These are phyloP conservation scores for Lodderomyces pseudojiufengensis DNA, from an alignment of 1,139 yeast genomes.

Conservation along the genomic window DNA sequence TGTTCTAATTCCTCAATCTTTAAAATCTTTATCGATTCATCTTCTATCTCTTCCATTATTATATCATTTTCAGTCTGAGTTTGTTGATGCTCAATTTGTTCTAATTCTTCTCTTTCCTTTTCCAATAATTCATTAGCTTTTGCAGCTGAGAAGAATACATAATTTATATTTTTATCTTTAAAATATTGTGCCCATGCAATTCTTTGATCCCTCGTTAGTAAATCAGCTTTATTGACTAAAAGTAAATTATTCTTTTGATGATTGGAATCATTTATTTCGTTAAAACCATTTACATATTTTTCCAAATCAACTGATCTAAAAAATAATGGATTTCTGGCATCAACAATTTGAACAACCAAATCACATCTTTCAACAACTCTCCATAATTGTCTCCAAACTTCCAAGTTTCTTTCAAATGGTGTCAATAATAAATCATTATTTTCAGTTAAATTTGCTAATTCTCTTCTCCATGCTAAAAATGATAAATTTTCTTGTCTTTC, in stretches of 20 bases:
- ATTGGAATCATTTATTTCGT: conserved; percentile 42
- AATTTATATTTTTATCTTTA: conserved; percentile 61
- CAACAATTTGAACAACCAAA: conserved; percentile 93
- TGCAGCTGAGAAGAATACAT: conserved; percentile 90
- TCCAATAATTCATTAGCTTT: conserved; percentile 72
- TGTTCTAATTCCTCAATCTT: conserved; percentile 82
- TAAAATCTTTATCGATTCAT: conserved; percentile 54
- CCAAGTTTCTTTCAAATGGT: conserved; percentile 95
- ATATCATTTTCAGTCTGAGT: conserved; percentile 18
- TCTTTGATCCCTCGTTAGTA: conserved; percentile 74
- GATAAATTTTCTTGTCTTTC: conserved; percentile 89
- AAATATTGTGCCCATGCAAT: conserved; percentile 85
- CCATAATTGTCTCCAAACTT: conserved; percentile 99
- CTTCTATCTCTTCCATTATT: conserved; percentile 8
- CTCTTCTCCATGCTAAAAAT: conserved; percentile 91
- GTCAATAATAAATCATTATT: conserved; percentile 79
- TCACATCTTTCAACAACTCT: conserved; percentile 96
- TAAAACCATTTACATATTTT: conserved; percentile 68
- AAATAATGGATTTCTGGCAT: conserved; percentile 89
- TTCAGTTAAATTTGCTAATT: conserved; percentile 81
- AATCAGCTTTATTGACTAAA: conserved; percentile 91
- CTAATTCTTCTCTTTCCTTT: conserved; percentile 46
- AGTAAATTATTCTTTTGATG: conserved; percentile 68
- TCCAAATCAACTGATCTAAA: conserved; percentile 91
- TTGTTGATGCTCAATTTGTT: conserved; percentile 31